phyloP scores from a whole-genome alignment of 148 eudicot genomes.

The Rhododendron williamsianum region DNA sequence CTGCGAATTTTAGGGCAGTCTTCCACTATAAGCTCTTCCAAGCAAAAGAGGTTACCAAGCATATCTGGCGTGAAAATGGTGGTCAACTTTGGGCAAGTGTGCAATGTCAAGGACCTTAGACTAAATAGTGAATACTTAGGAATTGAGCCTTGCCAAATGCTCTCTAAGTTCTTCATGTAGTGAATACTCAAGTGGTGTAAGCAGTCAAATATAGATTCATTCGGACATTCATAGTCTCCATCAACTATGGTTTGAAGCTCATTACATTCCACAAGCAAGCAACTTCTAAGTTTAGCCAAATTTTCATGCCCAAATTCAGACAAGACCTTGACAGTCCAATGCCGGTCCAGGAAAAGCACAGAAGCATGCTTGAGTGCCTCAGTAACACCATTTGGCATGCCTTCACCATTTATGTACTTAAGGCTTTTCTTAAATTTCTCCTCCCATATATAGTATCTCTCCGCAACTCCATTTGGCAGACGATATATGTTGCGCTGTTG shows the following conservation, averaged over 20 bases:
- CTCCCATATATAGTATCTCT: not conserved
- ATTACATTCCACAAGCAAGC: conserved; percentile 18
- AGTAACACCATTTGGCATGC: not conserved
- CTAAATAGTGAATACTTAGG: too few species aligned
- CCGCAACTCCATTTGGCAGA: not conserved
- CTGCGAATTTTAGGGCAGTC: not conserved
- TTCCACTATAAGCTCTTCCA: too few species aligned
- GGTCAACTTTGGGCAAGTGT: too few species aligned
- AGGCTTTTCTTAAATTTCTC: not conserved
- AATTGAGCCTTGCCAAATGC: conserved; percentile 4
- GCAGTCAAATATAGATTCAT: too few species aligned
- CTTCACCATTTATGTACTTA: not conserved
- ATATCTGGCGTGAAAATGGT: too few species aligned
- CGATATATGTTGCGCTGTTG: not conserved
- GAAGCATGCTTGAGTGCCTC: not conserved
- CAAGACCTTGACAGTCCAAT: not conserved
- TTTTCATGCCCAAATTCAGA: conserved; percentile 2
- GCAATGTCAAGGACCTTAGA: too few species aligned
- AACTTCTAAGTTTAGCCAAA: not conserved
- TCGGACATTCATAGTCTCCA: not conserved
- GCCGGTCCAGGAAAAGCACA: not conserved
- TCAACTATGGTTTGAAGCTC: conserved; percentile 12
- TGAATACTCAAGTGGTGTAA: conserved; percentile 11
- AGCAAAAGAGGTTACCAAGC: too few species aligned
- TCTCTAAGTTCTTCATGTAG: conserved; percentile 13